phyloP scores from a whole-genome alignment of 345 rosid species.

The Cardamine resedifolia region DNA sequence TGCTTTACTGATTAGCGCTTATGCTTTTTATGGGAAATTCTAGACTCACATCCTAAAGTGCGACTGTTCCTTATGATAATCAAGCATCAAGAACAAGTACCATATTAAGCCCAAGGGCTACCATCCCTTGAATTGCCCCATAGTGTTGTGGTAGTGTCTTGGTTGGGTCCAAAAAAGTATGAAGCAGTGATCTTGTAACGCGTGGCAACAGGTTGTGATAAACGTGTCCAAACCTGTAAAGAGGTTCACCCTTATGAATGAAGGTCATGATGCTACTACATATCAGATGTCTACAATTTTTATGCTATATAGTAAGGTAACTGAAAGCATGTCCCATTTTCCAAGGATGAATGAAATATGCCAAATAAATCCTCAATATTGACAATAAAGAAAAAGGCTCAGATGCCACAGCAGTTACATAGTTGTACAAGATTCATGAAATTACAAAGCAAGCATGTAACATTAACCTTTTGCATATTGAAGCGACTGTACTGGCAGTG shows the following conservation, averaged over 20 bases:
- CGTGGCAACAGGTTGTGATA: slow-evolving; percentile 83
- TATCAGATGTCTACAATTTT: neutral
- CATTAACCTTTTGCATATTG: slow-evolving; percentile 66
- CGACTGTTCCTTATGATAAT: slow-evolving; percentile 11
- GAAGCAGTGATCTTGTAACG: slow-evolving; percentile 74
- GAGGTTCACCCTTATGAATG: slow-evolving; percentile 14
- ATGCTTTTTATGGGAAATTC: slow-evolving; percentile 1
- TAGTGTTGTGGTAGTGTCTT: slow-evolving; percentile 82
- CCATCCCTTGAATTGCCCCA: slow-evolving; percentile 90
- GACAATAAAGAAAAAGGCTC: neutral
- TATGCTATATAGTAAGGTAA: slow-evolving; percentile 14
- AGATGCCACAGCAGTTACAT: neutral
- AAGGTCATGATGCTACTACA: slow-evolving; percentile 15
- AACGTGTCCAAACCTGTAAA: slow-evolving; percentile 79
- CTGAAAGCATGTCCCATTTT: neutral
- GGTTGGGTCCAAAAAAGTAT: slow-evolving; percentile 83
- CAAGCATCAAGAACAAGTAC: slow-evolving; percentile 44
- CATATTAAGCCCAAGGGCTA: slow-evolving; percentile 76
- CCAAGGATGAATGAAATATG: slow-evolving; percentile 11
- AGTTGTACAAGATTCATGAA: slow-evolving; percentile 16
- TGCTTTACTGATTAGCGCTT: neutral
- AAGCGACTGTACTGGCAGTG: slow-evolving; percentile 62
- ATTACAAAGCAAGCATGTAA: slow-evolving; percentile 7
- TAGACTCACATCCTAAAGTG: slow-evolving; percentile 15
- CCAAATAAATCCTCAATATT: neutral